Evolutionary conservation across 768 basidiomycete species (phyloP), one percentile per base, ranked within the genome.

Genomic region (Calvatia gigantea): DNA sequence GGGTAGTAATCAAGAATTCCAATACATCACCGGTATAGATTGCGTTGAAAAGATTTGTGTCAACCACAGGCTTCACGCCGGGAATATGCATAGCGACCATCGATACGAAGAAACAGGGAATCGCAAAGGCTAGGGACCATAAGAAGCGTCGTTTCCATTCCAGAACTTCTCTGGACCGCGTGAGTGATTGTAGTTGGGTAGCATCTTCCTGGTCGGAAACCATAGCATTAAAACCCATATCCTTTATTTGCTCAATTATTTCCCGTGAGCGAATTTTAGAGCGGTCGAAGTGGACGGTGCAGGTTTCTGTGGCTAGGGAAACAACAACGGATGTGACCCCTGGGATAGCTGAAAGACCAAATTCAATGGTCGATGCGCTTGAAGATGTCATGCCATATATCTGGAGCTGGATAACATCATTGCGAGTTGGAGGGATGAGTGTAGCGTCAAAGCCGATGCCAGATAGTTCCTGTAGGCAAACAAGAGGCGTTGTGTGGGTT

Each of bases 381-480:
- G 90, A 82, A 17, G 87, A 83, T 28, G 89, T 94, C 93, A 96
- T 94, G 67, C 93, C 94, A 65, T 89, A 94, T 65, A 96, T 80
- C 32, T 86, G 85, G 23, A 96, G 78, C 11, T 81, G 85, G 48
- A 94, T 77, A 1, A 75, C 75, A 64, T 94, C 91, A 4, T 81
- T 76, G 21, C 81, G 79, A 37, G 76, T 67, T 1, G 82, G 75
- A 0, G 86, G 87, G 44, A 96, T 84, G 50, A 85, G 75, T 0
- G 87, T 82, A 1, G 94, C 91, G 68, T 93, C 94, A 65, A 97
- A 97, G 6, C 94, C 94, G 52, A 94, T 86, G 71, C 95, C 93
- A 2, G 87, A 88, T 58, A 96, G 91, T 80, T 94, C 94, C 89
- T 94, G 69, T 31, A 41, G 15, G 29, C 6, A 38, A n/a, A 41